Base-by-base conservation (phyloP, 805 yeast species). In the Wickerhamomyces pijperi region DNA sequence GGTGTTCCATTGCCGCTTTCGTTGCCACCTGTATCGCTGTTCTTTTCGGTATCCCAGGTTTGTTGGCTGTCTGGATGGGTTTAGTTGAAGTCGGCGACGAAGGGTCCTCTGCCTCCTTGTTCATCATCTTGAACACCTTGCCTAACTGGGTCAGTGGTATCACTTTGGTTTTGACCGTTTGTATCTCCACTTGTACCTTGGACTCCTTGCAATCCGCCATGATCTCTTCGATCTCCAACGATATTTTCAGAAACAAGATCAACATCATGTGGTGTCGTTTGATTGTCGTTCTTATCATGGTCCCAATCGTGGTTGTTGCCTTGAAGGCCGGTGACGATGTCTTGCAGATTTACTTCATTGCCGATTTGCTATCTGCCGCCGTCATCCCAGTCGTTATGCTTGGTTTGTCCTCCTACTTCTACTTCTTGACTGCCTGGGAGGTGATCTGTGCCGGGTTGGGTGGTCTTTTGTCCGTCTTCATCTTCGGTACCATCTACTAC, bases 21-120 rank as follows among this genome's bases (percentile, higher is more conserved):
- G 70, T 82, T 18, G 64, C 78, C 34, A 73, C 81, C 41, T 64
- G 68, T 13, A 67, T 86, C 42, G 75, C 80, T 44, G 73, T 82
- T 1, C 66, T 86, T 36, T 76, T 81, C 34, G 97, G 97, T 17
- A 65, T 77, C 37, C 74, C 95, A 2, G 97, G 97, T 11, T 69
- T 88, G 45, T 57, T 87, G 36, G 95, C 94, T 3, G 95, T 85
- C 16, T 88, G 97, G 97, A 74, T 88, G 1, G 90, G 90, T 1
- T 56, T 78, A 42, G 59, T 65, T 8, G 70, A 72, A 19, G 54
- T 56, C 13, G 68, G 67, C 11, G 63, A 60, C 28, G 63, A 60
- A 23, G 66, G 71, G 31, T 82, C 92, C 2, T 67, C 68, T 35
- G 72, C 76, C 45, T 82, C 92, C 0, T 81, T 88, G 48, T 88